Evolutionary conservation across 495 filamentous ascomycete genomes (phyloP), one percentile per base, ranked within the genome.

Genomic region (Diplogelasinospora grovesii): DNA sequence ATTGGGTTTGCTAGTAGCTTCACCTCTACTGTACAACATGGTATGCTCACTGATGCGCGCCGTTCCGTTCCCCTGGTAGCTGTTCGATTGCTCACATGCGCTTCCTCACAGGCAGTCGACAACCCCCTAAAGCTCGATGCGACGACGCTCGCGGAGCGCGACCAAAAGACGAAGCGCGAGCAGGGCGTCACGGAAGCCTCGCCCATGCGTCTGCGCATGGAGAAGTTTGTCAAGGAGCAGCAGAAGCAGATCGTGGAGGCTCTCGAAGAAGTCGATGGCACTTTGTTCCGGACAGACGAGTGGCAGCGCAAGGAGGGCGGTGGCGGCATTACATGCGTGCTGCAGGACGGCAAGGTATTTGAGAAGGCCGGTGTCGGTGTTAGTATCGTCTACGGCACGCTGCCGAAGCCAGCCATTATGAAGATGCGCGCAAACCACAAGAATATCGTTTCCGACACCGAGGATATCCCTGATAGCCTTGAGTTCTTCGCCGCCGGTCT

Each of bases 321-420:
- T 22, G 75, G 74, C 36, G 92, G 92, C 26, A 85, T 89, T 41
- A 93, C 86, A 4, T 95, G 90, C 63, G 89, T 97, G 8, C 73
- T 97, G 22, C 92, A 99, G 58, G 86, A 94, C 41, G 90, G 93
- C 24, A 86, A 92, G 36, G 87, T 97, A 22, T 99, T 97, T 59
- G 92, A 99, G 65, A 99, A 99, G 64, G 92, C 89, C 24, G 92
- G 92, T 10, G 93, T 97, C 29, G 95, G 93, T 52, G 89, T 88
- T 47, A 90, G 85, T 31, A 77, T 95, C 31, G 92, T 99, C 14
- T 96, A 99, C 53, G 93, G 92, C 43, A 85, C 83, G 24, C 72
- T 99, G 10, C 89, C 92, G 8, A 81, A 84, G 36, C 73, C 87
- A 0, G 93, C 89, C 11, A 89, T 99, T 37, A 68, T 79, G 41